phyloP scores from a whole-genome alignment of 495 filamentous ascomycete genomes.

The Neurospora sp. region DNA sequence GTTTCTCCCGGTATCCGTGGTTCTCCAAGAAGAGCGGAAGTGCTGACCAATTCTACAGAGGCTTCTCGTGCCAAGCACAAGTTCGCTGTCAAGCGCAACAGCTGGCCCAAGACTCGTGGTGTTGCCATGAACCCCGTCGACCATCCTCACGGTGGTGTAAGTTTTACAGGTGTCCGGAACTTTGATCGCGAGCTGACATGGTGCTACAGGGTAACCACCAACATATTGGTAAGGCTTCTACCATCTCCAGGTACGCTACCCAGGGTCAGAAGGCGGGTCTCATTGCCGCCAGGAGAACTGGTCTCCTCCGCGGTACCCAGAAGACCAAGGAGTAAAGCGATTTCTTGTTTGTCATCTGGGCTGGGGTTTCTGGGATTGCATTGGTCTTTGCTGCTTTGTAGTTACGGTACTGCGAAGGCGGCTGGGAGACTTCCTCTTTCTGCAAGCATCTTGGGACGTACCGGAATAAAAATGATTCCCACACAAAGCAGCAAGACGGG shows the following conservation, averaged over 20 bases:
- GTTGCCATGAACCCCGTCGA: conserved; percentile 99
- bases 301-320: conserved; percentile 98
- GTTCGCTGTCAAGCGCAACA: conserved; percentile 99
- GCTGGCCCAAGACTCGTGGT: conserved; percentile 99
- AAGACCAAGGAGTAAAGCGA: conserved; percentile 89
- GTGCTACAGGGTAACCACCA: conserved; percentile 88
- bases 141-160: conserved; percentile 91
- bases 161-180: conserved; percentile 8
- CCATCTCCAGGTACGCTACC: conserved; percentile 93
- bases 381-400: conserved; percentile 46
- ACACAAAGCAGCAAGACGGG: conserved; percentile 13
- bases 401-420: conserved; percentile 36
- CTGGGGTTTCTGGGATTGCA: conserved; percentile 46
- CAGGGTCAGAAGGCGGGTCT: conserved; percentile 99
- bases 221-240: conserved; percentile 99
- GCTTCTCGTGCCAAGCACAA: conserved; percentile 98
- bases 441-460: conserved; percentile 24
- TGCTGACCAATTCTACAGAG: conserved; percentile 45
- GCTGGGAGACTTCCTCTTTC: conserved; percentile 22
- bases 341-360: conserved; percentile 42
- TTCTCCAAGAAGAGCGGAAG: not conserved
- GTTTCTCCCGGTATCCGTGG: conserved; percentile 14
- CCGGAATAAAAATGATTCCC: conserved; percentile 29
- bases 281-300: conserved; percentile 96
- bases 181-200: conserved; percentile 23